Conservation (phyloP, 164 flowering plant genomes). For the Stephania yunnanensis region DNA sequence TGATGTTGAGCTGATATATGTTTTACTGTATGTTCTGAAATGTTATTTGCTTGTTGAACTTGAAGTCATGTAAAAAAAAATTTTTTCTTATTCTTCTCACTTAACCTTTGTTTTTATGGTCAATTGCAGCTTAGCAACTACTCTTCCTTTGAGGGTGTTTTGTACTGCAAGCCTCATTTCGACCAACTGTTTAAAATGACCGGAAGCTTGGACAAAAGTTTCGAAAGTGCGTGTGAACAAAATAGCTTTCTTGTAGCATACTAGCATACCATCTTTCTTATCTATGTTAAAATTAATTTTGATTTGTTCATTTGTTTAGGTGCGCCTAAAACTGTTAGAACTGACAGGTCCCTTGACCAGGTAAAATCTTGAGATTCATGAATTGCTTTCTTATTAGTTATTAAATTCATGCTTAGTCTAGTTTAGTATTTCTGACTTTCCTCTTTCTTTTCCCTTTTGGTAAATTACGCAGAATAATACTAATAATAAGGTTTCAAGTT, state of each 20-base stretch:
- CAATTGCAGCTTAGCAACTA: constrained; percentile 69
- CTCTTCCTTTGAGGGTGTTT: constrained; percentile 84
- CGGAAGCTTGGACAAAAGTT: constrained; percentile 90
- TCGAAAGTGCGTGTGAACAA: constrained; percentile 53
- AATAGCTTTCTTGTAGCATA: neutral
- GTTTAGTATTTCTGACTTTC: neutral
- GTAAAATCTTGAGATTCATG: constrained; percentile 23
- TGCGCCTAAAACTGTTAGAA: constrained; percentile 51
- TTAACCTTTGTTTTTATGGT: neutral
- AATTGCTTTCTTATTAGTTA: neutral
- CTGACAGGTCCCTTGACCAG: constrained; percentile 55
- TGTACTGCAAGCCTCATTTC: constrained; percentile 95
- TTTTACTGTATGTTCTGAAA: neutral
- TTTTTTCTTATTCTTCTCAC: neutral
- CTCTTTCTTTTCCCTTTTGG: constrained; percentile 1
- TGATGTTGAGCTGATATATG: neutral
- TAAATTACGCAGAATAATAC: constrained; percentile 33
- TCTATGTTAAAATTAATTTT: neutral
- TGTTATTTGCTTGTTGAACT: neutral
- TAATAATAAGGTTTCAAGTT: constrained; percentile 61
- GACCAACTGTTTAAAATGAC: constrained; percentile 90
- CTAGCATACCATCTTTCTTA: neutral
- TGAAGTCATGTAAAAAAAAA: neutral
- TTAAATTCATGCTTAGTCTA: neutral
- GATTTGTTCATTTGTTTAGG: constrained; percentile 28